Conservation (phyloP, 106 monocot genomes). For the Ottelia alismoides region DNA sequence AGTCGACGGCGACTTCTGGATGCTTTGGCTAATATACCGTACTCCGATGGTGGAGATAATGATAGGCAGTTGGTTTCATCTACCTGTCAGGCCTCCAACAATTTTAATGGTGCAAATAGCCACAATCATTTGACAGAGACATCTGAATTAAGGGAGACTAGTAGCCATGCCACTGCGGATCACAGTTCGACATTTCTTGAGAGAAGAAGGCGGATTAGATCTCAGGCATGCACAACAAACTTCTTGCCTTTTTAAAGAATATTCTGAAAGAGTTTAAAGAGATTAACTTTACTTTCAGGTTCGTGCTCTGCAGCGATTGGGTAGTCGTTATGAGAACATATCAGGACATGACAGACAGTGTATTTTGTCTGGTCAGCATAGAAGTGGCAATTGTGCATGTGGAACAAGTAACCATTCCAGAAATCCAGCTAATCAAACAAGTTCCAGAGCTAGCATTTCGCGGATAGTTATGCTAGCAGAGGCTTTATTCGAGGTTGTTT, state of each 20-base stretch:
- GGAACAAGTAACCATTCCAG: slow-evolving; percentile 23
- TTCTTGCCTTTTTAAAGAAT: neutral
- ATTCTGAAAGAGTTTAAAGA: neutral
- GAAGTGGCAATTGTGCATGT: slow-evolving; percentile 61
- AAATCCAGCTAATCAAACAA: slow-evolving; percentile 40
- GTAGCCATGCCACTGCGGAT: slow-evolving; percentile 41
- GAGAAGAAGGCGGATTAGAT: slow-evolving; percentile 91
- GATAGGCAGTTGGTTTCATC: too few species aligned
- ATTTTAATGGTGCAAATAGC: slow-evolving; percentile 1
- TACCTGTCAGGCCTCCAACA: neutral
- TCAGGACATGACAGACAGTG: slow-evolving; percentile 83
- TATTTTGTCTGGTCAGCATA: slow-evolving; percentile 56
- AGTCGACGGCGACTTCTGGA: slow-evolving; percentile 23
- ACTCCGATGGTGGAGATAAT: slow-evolving; percentile 10
- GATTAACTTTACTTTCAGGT: slow-evolving; percentile 41
- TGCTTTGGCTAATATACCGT: slow-evolving; percentile 6
- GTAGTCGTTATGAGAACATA: slow-evolving; percentile 71
- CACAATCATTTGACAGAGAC: slow-evolving; percentile 10
- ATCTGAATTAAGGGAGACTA: slow-evolving; percentile 25
- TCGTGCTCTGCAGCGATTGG: slow-evolving; percentile 76
- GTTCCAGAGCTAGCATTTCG: slow-evolving; percentile 66
- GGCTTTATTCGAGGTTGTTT: slow-evolving; percentile 94
- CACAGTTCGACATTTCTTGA: slow-evolving; percentile 70
- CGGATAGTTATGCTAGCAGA: slow-evolving; percentile 97
- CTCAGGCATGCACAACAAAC: slow-evolving; percentile 47